Evolutionary conservation across 1,139 yeast genomes (phyloP).

Genomic region (Groenewaldozyma sp.): DNA sequence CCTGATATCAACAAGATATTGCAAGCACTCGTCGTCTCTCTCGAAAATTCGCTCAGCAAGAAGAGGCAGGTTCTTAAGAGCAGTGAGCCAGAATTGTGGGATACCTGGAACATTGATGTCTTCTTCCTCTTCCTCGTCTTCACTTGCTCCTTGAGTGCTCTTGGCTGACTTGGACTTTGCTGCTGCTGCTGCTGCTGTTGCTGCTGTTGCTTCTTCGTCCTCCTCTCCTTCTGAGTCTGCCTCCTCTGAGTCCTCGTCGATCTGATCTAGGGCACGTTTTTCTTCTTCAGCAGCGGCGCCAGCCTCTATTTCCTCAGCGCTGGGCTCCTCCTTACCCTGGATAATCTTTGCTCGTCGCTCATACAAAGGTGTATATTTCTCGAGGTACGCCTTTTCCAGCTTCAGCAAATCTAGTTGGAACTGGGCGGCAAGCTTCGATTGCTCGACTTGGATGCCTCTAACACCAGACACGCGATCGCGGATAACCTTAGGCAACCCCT

Average conservation of each 20-base stretch:
- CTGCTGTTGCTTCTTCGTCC: constrained; percentile 29
- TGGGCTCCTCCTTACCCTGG: constrained; percentile 67
- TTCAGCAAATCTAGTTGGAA: constrained; percentile 84
- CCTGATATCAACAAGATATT: constrained; percentile 57
- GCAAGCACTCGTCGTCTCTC: constrained; percentile 79
- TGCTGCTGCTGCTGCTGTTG: constrained; percentile 17
- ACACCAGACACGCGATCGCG: constrained; percentile 74
- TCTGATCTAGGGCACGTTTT: constrained; percentile 37
- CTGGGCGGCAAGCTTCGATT: constrained; percentile 77
- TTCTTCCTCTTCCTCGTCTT: constrained; percentile 39
- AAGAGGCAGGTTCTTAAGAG: constrained; percentile 76
- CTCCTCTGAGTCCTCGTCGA: constrained; percentile 37
- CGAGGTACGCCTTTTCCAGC: constrained; percentile 73
- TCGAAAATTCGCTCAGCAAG: constrained; percentile 83
- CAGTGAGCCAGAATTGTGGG: constrained; percentile 95
- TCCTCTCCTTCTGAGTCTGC: too few relatives aligned
- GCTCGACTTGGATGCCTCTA: constrained; percentile 75
- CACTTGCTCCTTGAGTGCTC: constrained; percentile 30
- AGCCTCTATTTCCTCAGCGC: constrained; percentile 61
- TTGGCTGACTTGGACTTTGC: constrained; percentile 28
- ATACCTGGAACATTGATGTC: constrained; percentile 51
- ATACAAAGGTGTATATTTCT: constrained; percentile 69
- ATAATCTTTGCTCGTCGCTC: constrained; percentile 65
- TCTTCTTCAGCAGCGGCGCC: constrained; percentile 58
- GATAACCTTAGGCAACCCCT: constrained; percentile 62